Percentiles rank a stretch among this genome's conserved stretches.
phyloP scores from a whole-genome alignment of 2,329 filamentous ascomycete species.

The Coniochaeta sp. region DNA sequence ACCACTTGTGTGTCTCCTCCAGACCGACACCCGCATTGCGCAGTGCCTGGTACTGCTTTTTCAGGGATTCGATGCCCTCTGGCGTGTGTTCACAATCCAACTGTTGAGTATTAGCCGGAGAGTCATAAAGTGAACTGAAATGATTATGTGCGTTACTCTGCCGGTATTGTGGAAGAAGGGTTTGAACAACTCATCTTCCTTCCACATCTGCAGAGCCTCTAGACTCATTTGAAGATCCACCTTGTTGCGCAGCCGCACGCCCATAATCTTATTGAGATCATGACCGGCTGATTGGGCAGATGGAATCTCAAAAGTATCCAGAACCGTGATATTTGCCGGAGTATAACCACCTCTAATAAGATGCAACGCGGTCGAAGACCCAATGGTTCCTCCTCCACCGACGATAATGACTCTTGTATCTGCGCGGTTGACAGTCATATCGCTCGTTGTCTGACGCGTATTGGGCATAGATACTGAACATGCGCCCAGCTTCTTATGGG shows the following conservation, averaged over 20 bases:
- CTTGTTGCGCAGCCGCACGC: constrained; percentile 23
- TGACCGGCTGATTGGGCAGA: constrained; percentile 37
- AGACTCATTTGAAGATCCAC: constrained; percentile 22
- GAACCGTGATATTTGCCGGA: constrained; percentile 33
- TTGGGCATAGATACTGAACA: background rate
- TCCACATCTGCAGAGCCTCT: constrained; percentile 30
- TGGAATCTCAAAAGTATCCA: constrained; percentile 36
- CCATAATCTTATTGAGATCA: constrained; percentile 40
- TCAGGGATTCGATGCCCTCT: background rate
- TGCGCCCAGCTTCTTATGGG: background rate
- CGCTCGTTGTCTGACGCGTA: background rate
- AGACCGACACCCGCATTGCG: constrained; percentile 28
- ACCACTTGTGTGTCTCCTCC: constrained; percentile 30
- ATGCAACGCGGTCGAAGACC: constrained; percentile 38
- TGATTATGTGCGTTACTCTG: constrained; percentile 19
- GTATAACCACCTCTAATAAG: constrained; percentile 33
- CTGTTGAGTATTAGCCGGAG: background rate
- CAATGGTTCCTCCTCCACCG: constrained; percentile 39
- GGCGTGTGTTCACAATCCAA: background rate
- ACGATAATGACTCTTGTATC: constrained; percentile 28
- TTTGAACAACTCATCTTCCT: constrained; percentile 31
- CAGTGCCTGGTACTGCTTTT: constrained; percentile 27
- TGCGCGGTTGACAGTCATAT: constrained; percentile 15
- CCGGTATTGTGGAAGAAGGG: constrained; percentile 36
- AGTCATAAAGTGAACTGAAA: too few relatives aligned